Evolutionary conservation across 192 early-diverging fungal species (phyloP), one percentile per base, ranked within the genome.

Genomic region (Gamsiella multidivaricata): DNA sequence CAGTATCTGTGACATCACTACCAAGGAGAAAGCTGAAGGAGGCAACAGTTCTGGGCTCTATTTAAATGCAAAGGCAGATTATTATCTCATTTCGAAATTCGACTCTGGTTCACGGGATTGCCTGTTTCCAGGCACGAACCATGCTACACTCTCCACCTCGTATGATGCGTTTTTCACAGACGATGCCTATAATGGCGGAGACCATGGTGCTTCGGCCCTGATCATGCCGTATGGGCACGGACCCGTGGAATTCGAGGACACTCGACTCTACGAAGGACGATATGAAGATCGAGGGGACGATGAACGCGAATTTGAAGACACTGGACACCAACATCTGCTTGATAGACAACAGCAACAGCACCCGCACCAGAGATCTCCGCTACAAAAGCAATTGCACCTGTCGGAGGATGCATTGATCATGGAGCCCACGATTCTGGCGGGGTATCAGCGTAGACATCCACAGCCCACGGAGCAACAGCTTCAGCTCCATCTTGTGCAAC

Each of bases 151-250:
- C 22, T 66, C 72, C 5, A 66, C 64, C 8, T 75, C 72, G 10
- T 75, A 67, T 50, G 73, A 78, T 45, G 54, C 64, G 5, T 68
- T 78, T 47, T 68, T 68, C 39, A 36, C 65, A 1, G 72, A 76
- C 37, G 55, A 64, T 29, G 33, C 22, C 8, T 42, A 58, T 34
- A 46, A 46, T 15, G 43, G 39, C 11, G 52, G 39, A 11, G 51
- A 31, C 8, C 34, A 17, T 25, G 15, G 29, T 20, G 39, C 41
- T 31, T 6, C n/a, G 1, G 39, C 37, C 15, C 9, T 59, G 55
- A 41, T 33, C 10, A 59, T 43, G 34, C 22, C 23, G 1, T 36
- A 52, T 39, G 31, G 32, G 8, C 51, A 54, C 22, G 63, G 57
- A 45, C 55, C 49, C 17, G 54, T 70, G 6, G 58, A 61, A 20